Base-by-base conservation (phyloP, 306 rosid genomes). In the Oemleria cerasiformis region DNA sequence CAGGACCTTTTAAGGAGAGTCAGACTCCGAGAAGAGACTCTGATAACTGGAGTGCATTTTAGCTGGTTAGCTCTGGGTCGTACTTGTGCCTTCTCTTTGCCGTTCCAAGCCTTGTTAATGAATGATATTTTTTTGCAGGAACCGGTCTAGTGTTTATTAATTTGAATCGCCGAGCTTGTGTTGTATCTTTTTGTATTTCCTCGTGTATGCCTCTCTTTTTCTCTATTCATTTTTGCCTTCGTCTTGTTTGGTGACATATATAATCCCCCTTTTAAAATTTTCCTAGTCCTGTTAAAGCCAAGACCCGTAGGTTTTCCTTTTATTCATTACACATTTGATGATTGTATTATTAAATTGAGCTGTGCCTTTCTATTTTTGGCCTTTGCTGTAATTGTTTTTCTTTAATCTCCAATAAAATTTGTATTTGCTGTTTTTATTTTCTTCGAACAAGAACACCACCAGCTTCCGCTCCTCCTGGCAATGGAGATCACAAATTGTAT, bases 11-110 rank as follows among this genome's bases (percentile, higher is more conserved):
- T 13, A 30, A 30, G 13, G 75, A 71, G 13, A 43, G 74, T 70
- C 55, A 70, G 57, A 58, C 56, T 71, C 34, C 56, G 4, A 71
- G 75, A 57, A 36, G 66, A 30, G 75, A 71, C 73, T 83, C 96
- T 0, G 97, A 86, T 77, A 30, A 30, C 36, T 95, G 97, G 99
- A 92, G 90, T 72, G 93, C 93, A 5, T 92, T 95, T 79, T 91
- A 95, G 92, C 68, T 51, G 78, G 70, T 69, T 66, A 53, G 70
- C 53, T 70, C 41, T 10, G 60, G 58, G 68, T 42, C 40, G 39
- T 61, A n/a, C 70, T 65, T n/a, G 69, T 70, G 70, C 66, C 67
- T 68, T 60, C 43, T 74, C 45, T 77, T 64, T 63, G 49, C 49
- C 38, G 48, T 70, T 71, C 66, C 75, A 75, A 50, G 75, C 82